A percentile compares a stretch with the other conserved stretches of the same genome.
These are phyloP conservation scores for Pseudogymnoascus sp. DNA, from an alignment of 2,329 filamentous ascomycete species.

Conservation along the genomic window DNA sequence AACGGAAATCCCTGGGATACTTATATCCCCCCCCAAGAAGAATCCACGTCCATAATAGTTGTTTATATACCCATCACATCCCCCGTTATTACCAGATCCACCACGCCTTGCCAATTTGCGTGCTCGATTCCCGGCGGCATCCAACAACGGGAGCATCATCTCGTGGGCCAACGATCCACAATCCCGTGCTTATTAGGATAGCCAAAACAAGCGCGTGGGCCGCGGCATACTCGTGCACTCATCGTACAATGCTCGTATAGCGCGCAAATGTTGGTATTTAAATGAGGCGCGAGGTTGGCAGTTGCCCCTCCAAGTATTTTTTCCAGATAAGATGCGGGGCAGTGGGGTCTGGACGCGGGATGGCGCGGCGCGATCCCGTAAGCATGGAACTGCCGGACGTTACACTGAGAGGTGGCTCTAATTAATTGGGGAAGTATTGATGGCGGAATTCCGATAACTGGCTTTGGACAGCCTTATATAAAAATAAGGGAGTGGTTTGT, in stretches of 20 bases:
- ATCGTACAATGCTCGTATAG: background rate
- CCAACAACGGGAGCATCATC: background rate
- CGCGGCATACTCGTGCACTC: background rate
- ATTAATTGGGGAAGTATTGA: background rate
- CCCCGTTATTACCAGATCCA: background rate
- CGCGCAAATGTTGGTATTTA: background rate
- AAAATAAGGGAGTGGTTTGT: background rate
- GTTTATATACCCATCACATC: background rate
- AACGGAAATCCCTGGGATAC: background rate
- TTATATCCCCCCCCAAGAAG: background rate
- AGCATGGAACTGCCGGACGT: background rate
- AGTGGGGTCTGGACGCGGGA: background rate
- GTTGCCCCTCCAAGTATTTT: background rate
- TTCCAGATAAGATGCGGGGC: conserved; percentile 1
- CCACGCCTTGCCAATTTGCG: background rate
- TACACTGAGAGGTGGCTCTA: background rate
- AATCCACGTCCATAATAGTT: background rate
- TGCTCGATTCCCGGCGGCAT: background rate
- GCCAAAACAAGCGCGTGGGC: background rate
- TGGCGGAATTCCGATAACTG: background rate
- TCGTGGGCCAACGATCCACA: background rate
- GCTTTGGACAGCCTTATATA: background rate
- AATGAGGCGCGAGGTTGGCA: background rate
- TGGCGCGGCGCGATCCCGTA: conserved; percentile 1
- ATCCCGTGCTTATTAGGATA: background rate